phyloP scores from a whole-genome alignment of 768 basidiomycete species.

The Mycena rosella region DNA sequence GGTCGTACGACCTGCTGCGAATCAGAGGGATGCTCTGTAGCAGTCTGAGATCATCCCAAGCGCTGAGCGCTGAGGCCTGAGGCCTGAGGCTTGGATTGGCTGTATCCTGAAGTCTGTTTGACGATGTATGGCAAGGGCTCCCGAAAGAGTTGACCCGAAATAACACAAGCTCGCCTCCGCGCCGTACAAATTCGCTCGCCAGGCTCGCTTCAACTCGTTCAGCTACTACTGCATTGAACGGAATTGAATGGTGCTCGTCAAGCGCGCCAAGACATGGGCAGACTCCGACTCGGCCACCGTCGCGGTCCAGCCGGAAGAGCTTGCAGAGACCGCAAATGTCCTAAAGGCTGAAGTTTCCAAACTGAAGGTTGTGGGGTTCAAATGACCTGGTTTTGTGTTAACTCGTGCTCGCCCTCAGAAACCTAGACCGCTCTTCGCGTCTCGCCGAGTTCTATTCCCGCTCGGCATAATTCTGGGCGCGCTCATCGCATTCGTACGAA shows the following conservation, averaged over 20 bases:
- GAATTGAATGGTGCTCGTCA: constrained; percentile 48
- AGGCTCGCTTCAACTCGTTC: neutral
- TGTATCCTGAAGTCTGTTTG: too few species aligned
- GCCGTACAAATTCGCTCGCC: too few species aligned
- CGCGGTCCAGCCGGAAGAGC: neutral
- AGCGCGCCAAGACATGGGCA: constrained; percentile 48
- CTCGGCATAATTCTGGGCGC: constrained; percentile 77
- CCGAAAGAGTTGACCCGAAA: too few species aligned
- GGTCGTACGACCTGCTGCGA: too few species aligned
- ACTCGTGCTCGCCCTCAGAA: constrained; percentile 38
- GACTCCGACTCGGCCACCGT: constrained; percentile 33
- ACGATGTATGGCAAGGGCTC: too few species aligned
- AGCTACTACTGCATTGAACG: neutral
- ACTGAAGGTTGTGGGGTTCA: constrained; percentile 42
- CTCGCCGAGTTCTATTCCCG: constrained; percentile 75
- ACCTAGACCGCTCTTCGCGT: constrained; percentile 45
- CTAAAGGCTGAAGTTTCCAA: constrained; percentile 39
- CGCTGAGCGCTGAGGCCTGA: too few species aligned
- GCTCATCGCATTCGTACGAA: constrained; percentile 63
- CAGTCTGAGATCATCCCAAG: too few species aligned
- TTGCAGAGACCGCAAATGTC: constrained; percentile 3
- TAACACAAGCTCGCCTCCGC: too few species aligned
- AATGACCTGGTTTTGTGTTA: constrained; percentile 23
- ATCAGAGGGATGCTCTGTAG: too few species aligned
- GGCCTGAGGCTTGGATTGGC: too few species aligned